Evolutionary conservation across 148 eudicot species (phyloP).

Genomic region (Cornus controversa): DNA sequence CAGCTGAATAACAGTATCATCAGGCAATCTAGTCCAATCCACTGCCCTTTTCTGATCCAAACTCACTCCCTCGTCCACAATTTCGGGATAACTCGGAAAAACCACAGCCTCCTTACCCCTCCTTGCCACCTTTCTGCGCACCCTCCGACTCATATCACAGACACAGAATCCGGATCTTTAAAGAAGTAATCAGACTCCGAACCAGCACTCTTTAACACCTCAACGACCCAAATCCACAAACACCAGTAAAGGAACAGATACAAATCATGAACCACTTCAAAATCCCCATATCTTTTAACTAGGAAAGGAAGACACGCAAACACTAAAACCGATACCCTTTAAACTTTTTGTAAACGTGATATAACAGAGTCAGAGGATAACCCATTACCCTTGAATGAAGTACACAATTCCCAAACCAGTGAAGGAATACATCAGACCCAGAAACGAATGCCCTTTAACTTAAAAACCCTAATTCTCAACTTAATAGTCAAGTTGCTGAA

Average conservation of each 20-base stretch:
- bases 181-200: neutral
- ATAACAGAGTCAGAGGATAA: conserved; percentile 13
- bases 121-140: conserved; percentile 46
- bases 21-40: conserved; percentile 87
- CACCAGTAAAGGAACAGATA: neutral
- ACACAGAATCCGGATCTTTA: neutral
- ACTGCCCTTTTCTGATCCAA: conserved; percentile 35
- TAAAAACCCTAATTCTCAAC: conserved; percentile 10
- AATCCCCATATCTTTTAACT: neutral
- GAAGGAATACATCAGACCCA: neutral
- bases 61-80: conserved; percentile 27
- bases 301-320: neutral
- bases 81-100: conserved; percentile 35
- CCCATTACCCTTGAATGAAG: conserved; percentile 13
- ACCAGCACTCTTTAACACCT: neutral
- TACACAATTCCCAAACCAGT: neutral
- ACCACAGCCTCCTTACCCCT: conserved; percentile 42
- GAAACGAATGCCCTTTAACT: conserved; percentile 24
- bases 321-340: neutral
- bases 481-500: neutral
- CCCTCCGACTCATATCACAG: conserved; percentile 46
- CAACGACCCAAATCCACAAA: neutral
- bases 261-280: neutral
- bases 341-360: neutral
- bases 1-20: conserved; percentile 84